These are phyloP conservation scores for Metroxylon sagu DNA, from an alignment of 176 grass and related monocot genomes.

Conservation along the genomic window DNA sequence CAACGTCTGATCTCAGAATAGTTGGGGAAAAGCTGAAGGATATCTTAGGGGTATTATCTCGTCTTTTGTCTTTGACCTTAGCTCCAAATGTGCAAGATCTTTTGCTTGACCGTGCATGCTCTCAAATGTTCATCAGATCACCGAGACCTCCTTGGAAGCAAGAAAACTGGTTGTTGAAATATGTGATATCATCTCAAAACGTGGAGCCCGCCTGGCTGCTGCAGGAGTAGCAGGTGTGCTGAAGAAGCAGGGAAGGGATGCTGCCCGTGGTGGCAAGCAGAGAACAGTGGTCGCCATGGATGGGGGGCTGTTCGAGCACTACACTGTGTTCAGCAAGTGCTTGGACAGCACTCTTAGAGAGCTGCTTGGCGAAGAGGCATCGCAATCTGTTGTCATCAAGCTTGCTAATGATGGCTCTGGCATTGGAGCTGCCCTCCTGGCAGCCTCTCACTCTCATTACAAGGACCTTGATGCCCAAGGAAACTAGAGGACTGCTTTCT, in stretches of 20 bases:
- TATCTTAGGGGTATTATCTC: conserved; percentile 3
- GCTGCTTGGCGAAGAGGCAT: conserved; percentile 1
- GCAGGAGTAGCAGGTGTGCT: conserved; percentile 16
- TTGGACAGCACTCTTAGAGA: conserved; percentile 4
- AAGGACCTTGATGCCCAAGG: not conserved
- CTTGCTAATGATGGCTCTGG: conserved; percentile 16
- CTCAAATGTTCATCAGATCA: conserved; percentile 5
- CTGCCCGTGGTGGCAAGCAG: not conserved
- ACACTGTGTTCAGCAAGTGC: not conserved
- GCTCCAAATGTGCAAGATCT: too few relatives aligned
- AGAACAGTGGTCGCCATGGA: conserved; percentile 6
- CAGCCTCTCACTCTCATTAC: conserved; percentile 18
- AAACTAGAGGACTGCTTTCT: too few relatives aligned
- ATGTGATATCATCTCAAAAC: conserved; percentile 4
- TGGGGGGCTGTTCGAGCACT: conserved; percentile 4
- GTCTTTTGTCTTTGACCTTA: too few relatives aligned
- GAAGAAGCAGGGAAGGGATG: conserved; percentile 5
- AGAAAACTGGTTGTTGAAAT: conserved; percentile 4
- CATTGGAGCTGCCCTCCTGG: conserved; percentile 9
- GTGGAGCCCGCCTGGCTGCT: conserved; percentile 4
- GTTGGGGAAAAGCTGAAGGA: conserved; percentile 10
- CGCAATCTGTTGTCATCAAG: not conserved
- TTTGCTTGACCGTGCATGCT: too few relatives aligned
- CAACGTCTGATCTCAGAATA: conserved; percentile 1
- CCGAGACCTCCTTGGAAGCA: not conserved